phyloP scores from a whole-genome alignment of 768 basidiomycete species.

The Leccinum fibrillosum region DNA sequence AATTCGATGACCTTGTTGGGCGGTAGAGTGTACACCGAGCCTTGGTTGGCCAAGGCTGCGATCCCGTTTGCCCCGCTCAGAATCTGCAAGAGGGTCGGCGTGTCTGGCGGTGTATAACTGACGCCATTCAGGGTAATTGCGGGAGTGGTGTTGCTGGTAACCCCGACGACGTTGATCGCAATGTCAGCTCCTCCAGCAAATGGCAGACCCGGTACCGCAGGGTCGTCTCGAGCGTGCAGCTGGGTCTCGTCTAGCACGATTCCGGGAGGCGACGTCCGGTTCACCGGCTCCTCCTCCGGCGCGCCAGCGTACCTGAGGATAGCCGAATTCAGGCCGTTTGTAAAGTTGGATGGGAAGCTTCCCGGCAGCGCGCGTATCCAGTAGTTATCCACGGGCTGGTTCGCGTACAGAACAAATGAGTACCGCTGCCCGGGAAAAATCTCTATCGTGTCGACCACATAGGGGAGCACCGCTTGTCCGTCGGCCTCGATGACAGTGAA shows the following conservation, averaged over 20 bases:
- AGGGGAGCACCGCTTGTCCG: constrained; percentile 36
- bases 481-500: constrained; percentile 50
- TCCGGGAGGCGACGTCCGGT: neutral
- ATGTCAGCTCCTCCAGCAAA: constrained; percentile 41
- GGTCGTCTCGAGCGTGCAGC: constrained; percentile 32
- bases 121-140: constrained; percentile 34
- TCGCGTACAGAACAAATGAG: constrained; percentile 39
- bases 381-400: constrained; percentile 36
- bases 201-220: constrained; percentile 31
- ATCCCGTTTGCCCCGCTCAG: constrained; percentile 37
- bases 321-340: constrained; percentile 37
- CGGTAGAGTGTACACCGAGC: constrained; percentile 42
- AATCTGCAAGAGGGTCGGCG: constrained; percentile 46
- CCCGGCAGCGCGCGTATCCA: constrained; percentile 38
- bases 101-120: constrained; percentile 32
- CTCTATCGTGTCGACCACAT: constrained; percentile 37
- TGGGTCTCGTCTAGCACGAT: constrained; percentile 36
- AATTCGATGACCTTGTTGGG: constrained; percentile 46
- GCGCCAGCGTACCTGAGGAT: constrained; percentile 43
- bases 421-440: constrained; percentile 53
- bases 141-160: constrained; percentile 24
- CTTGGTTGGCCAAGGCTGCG: constrained; percentile 35
- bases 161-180: constrained; percentile 34
- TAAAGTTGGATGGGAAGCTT: constrained; percentile 16
- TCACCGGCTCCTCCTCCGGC: constrained; percentile 31